Percentiles rank a stretch among this genome's conserved stretches.
Evolutionary conservation across 805 yeast species (phyloP).

Genomic region (Spathaspora girioi): DNA sequence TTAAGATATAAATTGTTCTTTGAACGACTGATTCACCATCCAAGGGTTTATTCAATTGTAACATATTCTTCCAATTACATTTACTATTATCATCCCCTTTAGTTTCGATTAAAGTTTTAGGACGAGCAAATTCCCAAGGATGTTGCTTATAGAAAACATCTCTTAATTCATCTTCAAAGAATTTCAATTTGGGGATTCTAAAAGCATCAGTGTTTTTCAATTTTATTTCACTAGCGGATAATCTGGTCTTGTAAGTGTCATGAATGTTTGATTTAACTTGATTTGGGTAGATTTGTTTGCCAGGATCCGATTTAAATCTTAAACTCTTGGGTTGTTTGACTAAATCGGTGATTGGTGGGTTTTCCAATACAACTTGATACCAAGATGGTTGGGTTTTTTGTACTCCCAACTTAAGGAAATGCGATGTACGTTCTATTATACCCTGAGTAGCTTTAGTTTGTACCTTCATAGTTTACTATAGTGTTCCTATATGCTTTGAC

Average conservation of each 20-base stretch:
- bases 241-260: slow-evolving; percentile 45
- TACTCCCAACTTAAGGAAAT: slow-evolving; percentile 67
- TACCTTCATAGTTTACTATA: slow-evolving; percentile 48
- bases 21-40: slow-evolving; percentile 74
- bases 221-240: slow-evolving; percentile 29
- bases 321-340: slow-evolving; percentile 36
- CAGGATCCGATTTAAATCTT: neutral
- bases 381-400: slow-evolving; percentile 76
- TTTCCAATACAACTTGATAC: slow-evolving; percentile 78
- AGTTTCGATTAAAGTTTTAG: slow-evolving; percentile 78
- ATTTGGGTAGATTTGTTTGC: neutral
- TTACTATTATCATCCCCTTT: slow-evolving; percentile 52
- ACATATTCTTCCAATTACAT: slow-evolving; percentile 75
- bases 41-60: slow-evolving; percentile 67
- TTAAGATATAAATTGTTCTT: slow-evolving; percentile 38
- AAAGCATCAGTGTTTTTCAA: slow-evolving; percentile 40
- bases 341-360: slow-evolving; percentile 74
- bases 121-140: slow-evolving; percentile 97
- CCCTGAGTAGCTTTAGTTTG: slow-evolving; percentile 60
- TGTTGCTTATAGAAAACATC: slow-evolving; percentile 83
- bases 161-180: slow-evolving; percentile 78
- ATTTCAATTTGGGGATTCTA: slow-evolving; percentile 51
- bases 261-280: neutral
- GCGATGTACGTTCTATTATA: slow-evolving; percentile 78
- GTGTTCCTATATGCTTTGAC: neutral